These are phyloP conservation scores for Alliaria petiolata DNA, from an alignment of 345 rosid species.

Conservation along the genomic window DNA sequence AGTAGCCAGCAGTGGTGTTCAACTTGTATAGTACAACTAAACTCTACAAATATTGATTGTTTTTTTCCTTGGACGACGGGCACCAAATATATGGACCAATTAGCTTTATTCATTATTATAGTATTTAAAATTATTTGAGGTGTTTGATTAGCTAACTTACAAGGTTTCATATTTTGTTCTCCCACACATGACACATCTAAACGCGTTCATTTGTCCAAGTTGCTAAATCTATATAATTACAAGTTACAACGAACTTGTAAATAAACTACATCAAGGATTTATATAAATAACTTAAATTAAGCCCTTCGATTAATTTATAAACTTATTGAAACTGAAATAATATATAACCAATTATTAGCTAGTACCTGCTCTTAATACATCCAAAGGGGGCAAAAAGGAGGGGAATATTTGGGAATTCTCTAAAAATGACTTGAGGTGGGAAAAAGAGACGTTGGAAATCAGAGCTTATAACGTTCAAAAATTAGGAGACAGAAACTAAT, in stretches of 20 bases:
- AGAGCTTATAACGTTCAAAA: conserved; percentile 27
- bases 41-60: background rate
- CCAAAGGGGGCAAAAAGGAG: background rate
- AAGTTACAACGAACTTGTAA: too few relatives aligned
- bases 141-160: too few relatives aligned
- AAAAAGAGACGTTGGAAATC: conserved; percentile 29
- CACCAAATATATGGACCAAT: conserved; percentile 14
- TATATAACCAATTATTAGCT: background rate
- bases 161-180: too few relatives aligned
- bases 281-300: background rate
- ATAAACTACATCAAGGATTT: background rate
- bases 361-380: background rate
- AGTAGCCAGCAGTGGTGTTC: background rate
- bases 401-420: conserved; percentile 8
- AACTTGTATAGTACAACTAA: conserved; percentile 13
- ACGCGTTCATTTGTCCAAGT: conserved; percentile 18
- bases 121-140: too few relatives aligned
- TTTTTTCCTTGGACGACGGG: background rate
- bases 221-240: conserved; percentile 7
- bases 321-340: background rate
- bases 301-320: background rate
- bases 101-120: too few relatives aligned
- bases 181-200: too few relatives aligned
- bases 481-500: background rate
- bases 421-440: background rate